Evolutionary conservation across 768 basidiomycete species (phyloP).

Genomic region (Termitomyces sp.): DNA sequence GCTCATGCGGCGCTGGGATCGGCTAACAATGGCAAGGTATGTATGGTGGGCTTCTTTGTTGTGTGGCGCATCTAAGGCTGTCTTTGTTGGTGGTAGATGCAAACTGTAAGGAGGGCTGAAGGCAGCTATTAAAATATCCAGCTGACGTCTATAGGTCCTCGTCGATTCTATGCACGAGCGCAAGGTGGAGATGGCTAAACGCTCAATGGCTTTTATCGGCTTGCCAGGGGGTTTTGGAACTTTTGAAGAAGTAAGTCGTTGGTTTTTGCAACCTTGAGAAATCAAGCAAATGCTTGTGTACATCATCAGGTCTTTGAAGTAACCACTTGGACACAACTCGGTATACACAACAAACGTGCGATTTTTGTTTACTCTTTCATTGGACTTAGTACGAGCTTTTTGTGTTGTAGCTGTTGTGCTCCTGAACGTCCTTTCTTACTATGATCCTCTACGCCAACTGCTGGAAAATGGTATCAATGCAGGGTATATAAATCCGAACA

Average conservation of each 20-base stretch:
- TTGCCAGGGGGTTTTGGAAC: conserved; percentile 95
- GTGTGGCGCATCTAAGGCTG: background rate
- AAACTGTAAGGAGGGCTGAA: conserved; percentile 7
- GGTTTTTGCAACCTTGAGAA: background rate
- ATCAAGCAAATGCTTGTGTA: background rate
- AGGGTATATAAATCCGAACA: conserved; percentile 69
- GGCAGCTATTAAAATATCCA: background rate
- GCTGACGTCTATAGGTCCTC: conserved; percentile 41
- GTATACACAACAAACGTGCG: conserved; percentile 79
- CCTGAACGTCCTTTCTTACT: conserved; percentile 83
- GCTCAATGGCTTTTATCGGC: conserved; percentile 76
- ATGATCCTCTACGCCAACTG: conserved; percentile 73
- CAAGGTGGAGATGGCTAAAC: conserved; percentile 86
- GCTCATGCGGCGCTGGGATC: conserved; percentile 17
- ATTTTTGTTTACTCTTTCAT: background rate
- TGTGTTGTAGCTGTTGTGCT: conserved; percentile 63
- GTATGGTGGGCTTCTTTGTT: conserved; percentile 12
- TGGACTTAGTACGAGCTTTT: background rate
- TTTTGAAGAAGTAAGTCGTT: conserved; percentile 75
- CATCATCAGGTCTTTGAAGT: conserved; percentile 73
- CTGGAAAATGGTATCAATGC: conserved; percentile 60
- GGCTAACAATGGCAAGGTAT: conserved; percentile 23
- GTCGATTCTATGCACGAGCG: conserved; percentile 86
- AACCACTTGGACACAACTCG: conserved; percentile 91
- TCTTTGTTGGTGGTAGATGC: conserved; percentile 1